Percentiles rank a stretch among this genome's conserved stretches.
These are phyloP conservation scores for Lachnellula occidentalis DNA, from an alignment of 2,329 filamentous ascomycete species.

Conservation along the genomic window DNA sequence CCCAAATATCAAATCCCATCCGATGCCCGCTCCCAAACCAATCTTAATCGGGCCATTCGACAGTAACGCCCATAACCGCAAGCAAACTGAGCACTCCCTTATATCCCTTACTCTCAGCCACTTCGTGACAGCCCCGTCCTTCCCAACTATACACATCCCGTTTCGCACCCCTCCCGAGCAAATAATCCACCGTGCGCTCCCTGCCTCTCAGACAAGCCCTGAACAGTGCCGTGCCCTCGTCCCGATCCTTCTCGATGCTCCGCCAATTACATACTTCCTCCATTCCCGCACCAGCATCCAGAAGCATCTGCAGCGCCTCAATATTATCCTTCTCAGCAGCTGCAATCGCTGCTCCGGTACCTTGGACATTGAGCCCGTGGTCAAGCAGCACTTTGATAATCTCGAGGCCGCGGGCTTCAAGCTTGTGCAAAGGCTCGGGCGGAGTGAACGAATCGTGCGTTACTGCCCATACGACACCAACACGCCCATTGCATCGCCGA, in stretches of 20 bases:
- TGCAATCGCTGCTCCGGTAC: neutral
- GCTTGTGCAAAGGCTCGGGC: no score
- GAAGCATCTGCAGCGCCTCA: neutral
- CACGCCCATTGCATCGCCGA: neutral
- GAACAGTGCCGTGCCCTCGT: slow-evolving; percentile 4
- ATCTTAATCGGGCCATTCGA: neutral
- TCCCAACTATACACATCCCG: neutral
- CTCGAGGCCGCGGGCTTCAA: neutral
- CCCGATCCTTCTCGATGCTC: neutral
- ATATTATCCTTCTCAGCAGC: slow-evolving; percentile 1
- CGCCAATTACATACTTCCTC: slow-evolving; percentile 1
- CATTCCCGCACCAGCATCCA: neutral
- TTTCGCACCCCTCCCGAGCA: slow-evolving; percentile 1
- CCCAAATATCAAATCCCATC: no score
- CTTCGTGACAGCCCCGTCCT: neutral
- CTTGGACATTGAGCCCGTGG: neutral
- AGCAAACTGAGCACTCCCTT: neutral
- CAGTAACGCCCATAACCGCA: neutral
- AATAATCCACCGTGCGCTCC: neutral
- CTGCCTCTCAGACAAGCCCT: neutral
- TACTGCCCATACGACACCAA: neutral
- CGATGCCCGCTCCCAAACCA: no score
- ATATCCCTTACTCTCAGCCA: neutral
- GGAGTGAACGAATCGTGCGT: neutral
- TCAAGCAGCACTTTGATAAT: neutral